Percentiles rank a stretch among this genome's conserved stretches.
Conservation (phyloP, 441 rosid species). For the Hura crepitans region DNA sequence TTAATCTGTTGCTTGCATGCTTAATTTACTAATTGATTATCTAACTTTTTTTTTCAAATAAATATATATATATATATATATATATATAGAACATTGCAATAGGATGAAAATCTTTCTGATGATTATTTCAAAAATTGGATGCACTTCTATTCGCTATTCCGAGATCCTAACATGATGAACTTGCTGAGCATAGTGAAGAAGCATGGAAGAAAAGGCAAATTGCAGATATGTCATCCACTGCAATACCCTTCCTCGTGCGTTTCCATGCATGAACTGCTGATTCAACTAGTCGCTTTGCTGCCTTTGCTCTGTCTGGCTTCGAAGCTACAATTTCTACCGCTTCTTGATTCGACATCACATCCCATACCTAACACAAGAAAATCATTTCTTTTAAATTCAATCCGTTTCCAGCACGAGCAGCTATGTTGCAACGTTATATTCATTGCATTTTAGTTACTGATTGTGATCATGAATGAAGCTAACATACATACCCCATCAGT, state of each 20-base stretch:
- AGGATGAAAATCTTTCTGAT: not conserved
- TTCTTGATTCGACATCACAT: conserved; percentile 83
- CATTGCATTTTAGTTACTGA: no score
- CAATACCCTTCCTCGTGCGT: conserved; percentile 64
- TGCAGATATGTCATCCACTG: conserved; percentile 92
- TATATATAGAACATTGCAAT: not conserved
- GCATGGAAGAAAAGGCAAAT: conserved; percentile 81
- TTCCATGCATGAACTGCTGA: conserved; percentile 66
- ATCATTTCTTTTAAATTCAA: no score
- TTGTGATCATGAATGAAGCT: not conserved
- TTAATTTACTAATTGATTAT: not conserved
- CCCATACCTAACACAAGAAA: conserved; percentile 63
- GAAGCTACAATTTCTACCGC: conserved; percentile 68
- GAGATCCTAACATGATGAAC: conserved; percentile 24
- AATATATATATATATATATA: no score
- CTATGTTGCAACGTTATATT: no score
- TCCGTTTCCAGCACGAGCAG: no score
- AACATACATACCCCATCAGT: conserved; percentile 77
- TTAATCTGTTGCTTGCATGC: not conserved
- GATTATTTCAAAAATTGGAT: not conserved
- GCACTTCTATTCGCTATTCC: conserved; percentile 26
- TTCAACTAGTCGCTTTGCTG: conserved; percentile 64
- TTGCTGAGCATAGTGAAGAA: conserved; percentile 29
- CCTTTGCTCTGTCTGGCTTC: conserved; percentile 45
- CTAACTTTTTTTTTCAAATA: no score